Base-by-base conservation (phyloP, 2,329 filamentous ascomycete genomes). In the Xylariaceae sp. region DNA sequence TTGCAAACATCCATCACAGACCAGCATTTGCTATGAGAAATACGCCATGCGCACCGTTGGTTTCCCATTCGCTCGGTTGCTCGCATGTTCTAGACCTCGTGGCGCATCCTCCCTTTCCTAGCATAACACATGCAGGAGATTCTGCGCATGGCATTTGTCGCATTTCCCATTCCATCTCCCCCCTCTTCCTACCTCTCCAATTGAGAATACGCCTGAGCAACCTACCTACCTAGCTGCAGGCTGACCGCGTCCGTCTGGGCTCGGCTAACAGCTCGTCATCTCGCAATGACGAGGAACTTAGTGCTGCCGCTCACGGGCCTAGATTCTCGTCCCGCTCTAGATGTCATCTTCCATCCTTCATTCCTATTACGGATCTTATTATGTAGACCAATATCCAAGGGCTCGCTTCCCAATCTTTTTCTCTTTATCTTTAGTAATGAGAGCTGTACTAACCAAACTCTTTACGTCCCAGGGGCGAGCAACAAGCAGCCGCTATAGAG, bases 401-500 rank as follows among this genome's bases (percentile, higher is more conserved):
- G 21, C 29, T 40, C 9, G 12, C n/a, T 57, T 46, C 21, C 23
- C 26, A 3, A 3, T 33, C 21, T n/a, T n/a, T n/a, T n/a, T n/a
- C n/a, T n/a, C 12, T 41, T 5, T n/a, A 16, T 49, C 11, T 46
- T 23, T n/a, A n/a, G 24, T 48, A 39, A 12, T 17, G 12, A 26
- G 17, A 23, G n/a, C n/a, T 26, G 7, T 52, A 56, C 57, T 62
- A 39, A 60, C 49, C 4, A 8, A 43, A n/a, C 19, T 39, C 17
- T 54, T 45, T 29, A 55, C 39, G 45, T 55, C 33, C 58, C 41
- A 73, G 71, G 63, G 70, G 71, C 36, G 71, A 73, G 56, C 69
- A 69, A 52, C 67, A 70, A 47, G 71, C 71, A 31, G 56, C 69
- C 9, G 68, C 69, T 43, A 58, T 73, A 29, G 71, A 73, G 55